Evolutionary conservation across 331 rosid species (phyloP).

Genomic region (Cydonia oblonga): DNA sequence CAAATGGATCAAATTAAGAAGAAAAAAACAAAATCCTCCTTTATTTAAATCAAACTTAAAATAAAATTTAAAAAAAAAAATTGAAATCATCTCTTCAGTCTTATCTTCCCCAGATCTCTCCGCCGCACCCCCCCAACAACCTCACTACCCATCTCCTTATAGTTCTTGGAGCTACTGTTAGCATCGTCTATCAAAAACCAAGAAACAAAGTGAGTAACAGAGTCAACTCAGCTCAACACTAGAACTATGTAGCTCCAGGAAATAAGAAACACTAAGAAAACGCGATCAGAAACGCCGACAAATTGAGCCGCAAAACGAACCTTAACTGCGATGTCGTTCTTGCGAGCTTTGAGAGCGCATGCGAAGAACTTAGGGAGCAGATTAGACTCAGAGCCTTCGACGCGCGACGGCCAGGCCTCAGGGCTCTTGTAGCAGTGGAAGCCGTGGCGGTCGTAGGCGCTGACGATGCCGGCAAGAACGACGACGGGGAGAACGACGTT

Average conservation of each 20-base stretch:
- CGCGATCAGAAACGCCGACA: too few species aligned
- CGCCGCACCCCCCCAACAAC: too few species aligned
- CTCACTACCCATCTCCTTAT: too few species aligned
- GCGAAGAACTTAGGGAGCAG: slow-evolving; percentile 49
- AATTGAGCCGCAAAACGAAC: slow-evolving; percentile 8
- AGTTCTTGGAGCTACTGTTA: slow-evolving; percentile 24
- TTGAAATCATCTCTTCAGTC: too few species aligned
- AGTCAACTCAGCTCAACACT: neutral
- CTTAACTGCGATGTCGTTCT: slow-evolving; percentile 42
- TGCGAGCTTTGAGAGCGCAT: slow-evolving; percentile 40
- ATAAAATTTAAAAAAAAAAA: too few species aligned
- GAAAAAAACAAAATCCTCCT: too few species aligned
- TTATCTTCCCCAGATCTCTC: too few species aligned
- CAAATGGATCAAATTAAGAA: too few species aligned
- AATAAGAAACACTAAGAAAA: neutral
- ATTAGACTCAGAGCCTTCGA: slow-evolving; percentile 56
- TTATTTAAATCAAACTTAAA: too few species aligned
- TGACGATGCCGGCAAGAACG: slow-evolving; percentile 45
- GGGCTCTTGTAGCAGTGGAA: slow-evolving; percentile 66
- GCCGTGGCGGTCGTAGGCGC: slow-evolving; percentile 58
- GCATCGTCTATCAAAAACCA: slow-evolving; percentile 35
- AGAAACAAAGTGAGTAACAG: neutral
- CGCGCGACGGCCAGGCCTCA: slow-evolving; percentile 47
- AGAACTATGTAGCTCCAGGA: neutral
- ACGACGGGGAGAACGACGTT: too few species aligned